Conservation (phyloP, 2,329 filamentous ascomycete species). For the Sclerotinia minor region DNA sequence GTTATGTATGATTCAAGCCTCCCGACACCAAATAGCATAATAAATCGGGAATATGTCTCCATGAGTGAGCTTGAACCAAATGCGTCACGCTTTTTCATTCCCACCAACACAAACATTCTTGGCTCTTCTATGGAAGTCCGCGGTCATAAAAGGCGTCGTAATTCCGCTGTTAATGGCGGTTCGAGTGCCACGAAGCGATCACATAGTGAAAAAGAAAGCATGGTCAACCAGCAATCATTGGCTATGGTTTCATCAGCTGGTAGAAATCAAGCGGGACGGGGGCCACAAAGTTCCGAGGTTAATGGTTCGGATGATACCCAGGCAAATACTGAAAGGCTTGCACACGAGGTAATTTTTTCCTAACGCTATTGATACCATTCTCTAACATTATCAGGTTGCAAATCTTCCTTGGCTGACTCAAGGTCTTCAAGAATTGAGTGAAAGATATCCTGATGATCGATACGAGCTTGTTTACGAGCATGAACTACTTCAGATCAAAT, state of each 20-base stretch:
- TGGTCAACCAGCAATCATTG: neutral
- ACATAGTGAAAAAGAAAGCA: neutral
- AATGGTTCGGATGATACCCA: neutral
- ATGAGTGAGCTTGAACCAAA: constrained; percentile 22
- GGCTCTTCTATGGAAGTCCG: constrained; percentile 1
- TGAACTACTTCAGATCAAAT: constrained; percentile 10
- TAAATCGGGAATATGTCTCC: constrained; percentile 16
- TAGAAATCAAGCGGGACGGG: neutral
- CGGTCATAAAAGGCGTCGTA: constrained; percentile 10
- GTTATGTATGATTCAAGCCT: constrained; percentile 6
- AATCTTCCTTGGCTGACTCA: constrained; percentile 22
- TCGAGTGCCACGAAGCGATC: neutral
- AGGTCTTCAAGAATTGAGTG: constrained; percentile 18
- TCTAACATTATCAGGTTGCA: constrained; percentile 16
- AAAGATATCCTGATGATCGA: constrained; percentile 20
- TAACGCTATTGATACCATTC: neutral
- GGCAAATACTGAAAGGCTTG: constrained; percentile 4
- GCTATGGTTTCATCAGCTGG: neutral
- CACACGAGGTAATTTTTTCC: constrained; percentile 3
- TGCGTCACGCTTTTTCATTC: neutral
- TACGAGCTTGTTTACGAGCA: constrained; percentile 18
- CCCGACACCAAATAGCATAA: neutral
- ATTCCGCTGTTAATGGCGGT: neutral
- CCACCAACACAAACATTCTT: constrained; percentile 14
- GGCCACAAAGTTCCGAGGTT: neutral